A percentile compares a stretch with the other conserved stretches of the same genome.
phyloP scores from a whole-genome alignment of 768 basidiomycete species.

The Amanita brunnescens region DNA sequence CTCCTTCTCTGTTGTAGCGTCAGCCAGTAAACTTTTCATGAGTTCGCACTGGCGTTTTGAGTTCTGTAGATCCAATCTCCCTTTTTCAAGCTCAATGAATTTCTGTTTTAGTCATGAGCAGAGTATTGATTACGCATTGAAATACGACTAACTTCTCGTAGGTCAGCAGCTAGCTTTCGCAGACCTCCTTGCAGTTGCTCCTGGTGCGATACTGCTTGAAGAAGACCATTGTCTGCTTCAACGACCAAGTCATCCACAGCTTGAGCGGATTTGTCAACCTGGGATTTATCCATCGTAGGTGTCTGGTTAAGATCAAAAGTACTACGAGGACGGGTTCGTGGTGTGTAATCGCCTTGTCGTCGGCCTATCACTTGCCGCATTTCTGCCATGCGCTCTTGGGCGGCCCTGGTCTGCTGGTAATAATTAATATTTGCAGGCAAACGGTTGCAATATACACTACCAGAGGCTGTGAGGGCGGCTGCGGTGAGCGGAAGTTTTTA shows the following conservation, averaged over 20 bases:
- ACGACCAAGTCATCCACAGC: conserved; percentile 44
- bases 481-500: conserved; percentile 41
- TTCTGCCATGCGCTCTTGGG: conserved; percentile 73
- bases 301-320: conserved; percentile 20
- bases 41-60: conserved; percentile 69
- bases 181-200: conserved; percentile 47
- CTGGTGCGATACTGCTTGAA: conserved; percentile 42
- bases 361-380: conserved; percentile 68
- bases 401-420: conserved; percentile 52
- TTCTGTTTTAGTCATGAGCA: conserved; percentile 31
- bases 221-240: conserved; percentile 52
- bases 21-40: conserved; percentile 66
- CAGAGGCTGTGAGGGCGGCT: conserved; percentile 28
- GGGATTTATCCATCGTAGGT: conserved; percentile 15
- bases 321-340: conserved; percentile 38
- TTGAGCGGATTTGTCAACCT: conserved; percentile 28
- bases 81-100: conserved; percentile 51
- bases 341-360: conserved; percentile 45
- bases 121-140: background rate
- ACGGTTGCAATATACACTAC: conserved; percentile 19
- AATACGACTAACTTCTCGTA: conserved; percentile 45
- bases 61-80: conserved; percentile 57
- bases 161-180: conserved; percentile 36
- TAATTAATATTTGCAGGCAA: background rate
- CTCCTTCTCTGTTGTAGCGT: conserved; percentile 81